Evolutionary conservation across 1,284 basidiomycete species (phyloP), one percentile per base, ranked within the genome.

Genomic region (Butyriboletus appendiculatus): DNA sequence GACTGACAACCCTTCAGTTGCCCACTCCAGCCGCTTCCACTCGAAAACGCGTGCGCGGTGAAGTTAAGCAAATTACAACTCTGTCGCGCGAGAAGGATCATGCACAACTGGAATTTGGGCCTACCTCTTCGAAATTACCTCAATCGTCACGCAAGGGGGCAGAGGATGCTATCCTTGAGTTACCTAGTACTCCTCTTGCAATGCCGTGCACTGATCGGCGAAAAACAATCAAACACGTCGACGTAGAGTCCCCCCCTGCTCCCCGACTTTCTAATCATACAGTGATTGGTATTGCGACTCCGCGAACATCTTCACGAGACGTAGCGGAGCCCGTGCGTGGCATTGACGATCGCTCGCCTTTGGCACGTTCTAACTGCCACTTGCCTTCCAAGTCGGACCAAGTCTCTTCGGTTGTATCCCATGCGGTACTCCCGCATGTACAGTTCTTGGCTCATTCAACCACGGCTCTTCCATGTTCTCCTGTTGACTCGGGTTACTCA

Each of bases 1-100:
- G 49, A 28, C 40, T 3, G 26, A 49, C 26, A 52, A 32, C 45
- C 1, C n/a, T 52, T 26, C 65, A 69, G 34, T 18, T 70, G n/a
- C 65, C 61, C 7, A 67, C 65, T 28, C 65, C 65, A 18, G 53
- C 45, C 9, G 26, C 61, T 33, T 60, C 67, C 5, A 2, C 52
- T 18, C 61, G 68, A 45, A 70, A 57, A 47, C 57, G 55, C 22
- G 30, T 15, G 24, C 55, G 50, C 28, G 20, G 28, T 18, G 45
- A 14, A 20, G 18, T 32, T 11, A 38, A 42, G 35, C 48, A 4
- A 12, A 33, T 39, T 34, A 30, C 20, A 1, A 18, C 26, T 34
- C 24, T 32, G 30, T 18, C 41, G 20, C 18, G 40, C 32, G 34
- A 48, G 24, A 55, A 46, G 22, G 49, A 50, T 46, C 22, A 44